Base-by-base conservation (phyloP, 1,284 basidiomycete genomes). In the Apiotrichum gamsii region DNA sequence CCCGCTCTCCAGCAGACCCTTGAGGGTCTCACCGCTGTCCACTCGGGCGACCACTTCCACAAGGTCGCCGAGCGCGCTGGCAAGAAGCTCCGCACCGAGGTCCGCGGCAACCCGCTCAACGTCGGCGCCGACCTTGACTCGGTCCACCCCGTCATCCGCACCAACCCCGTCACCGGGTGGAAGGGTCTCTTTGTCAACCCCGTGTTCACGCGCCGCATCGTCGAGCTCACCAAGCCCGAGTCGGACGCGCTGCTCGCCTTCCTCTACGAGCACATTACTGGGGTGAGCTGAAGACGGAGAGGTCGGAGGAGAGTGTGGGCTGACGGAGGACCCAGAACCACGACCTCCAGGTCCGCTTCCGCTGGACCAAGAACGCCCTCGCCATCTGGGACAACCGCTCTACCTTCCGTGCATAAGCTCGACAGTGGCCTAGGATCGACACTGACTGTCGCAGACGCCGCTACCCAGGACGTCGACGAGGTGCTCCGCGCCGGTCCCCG, bases 121-220 rank as follows among this genome's bases (percentile, higher is more conserved):
- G 72, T 71, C 5, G 82, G 82, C 23, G 70, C 69, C 20, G 70
- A 75, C 25, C 69, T 85, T 32, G 72, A 72, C 13, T 77, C 82
- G 2, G 65, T 79, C 18, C 82, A 83, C 49, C 72, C 72, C 9
- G 45, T 70, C 43, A 59, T 72, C 25, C 47, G 65, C 11, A 37
- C 34, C 14, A 30, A 37, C 31, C 42, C 83, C 8, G 77, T 82
- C 6, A 84, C 82, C 0, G 82, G 82, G 4, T 82, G 75, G 74
- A 82, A 83, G 61, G 68, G 73, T 1, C 65, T 84, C 21, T 83
- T 79, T 58, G 79, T 83, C 45, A 82, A 83, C 73, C 64, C 62
- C 41, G 67, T 62, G 70, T 83, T 83, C 69, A 82, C 80, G 4
- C 76, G 72, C 44, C 76, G 77, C 21, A 81, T 84, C 57, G 61